Base-by-base conservation (phyloP, 169 alveolate species). In the Plasmodium gaboni region DNA sequence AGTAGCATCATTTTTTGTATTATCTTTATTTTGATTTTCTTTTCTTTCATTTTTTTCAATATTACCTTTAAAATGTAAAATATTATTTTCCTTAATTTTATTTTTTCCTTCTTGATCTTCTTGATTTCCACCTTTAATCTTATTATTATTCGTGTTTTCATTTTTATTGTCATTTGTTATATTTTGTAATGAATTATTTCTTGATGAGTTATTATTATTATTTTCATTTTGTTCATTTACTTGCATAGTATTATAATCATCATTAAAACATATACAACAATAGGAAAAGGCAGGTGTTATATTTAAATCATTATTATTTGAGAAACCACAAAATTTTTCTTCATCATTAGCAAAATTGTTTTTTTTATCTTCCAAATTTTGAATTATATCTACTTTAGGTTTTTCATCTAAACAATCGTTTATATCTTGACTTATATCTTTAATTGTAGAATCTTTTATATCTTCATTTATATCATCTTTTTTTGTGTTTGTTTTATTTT, bases 311-410 rank as follows among this genome's bases (percentile, higher is more conserved):
- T 72, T 63, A 22, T 55, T 83, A 5, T 83, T 83, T 13, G 91
- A 83, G 6, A 83, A 69, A 4, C 91, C 91, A 26, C 91, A 83
- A 8, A 83, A 83, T 7, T 83, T 83, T 7, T 83, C 91, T 53
- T 69, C 73, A 57, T 83, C 71, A 67, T 83, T 83, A 42, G 44
- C 24, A 50, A 67, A 67, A 42, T 17, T 2, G 7, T 63, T 8
- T 2, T 24, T 38, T 42, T 67, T 70, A 24, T 50, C 76, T 65
- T 78, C 63, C 46, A 38, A 38, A 44, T 38, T 38, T 38, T 38
- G 10, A 38, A 38, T 38, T 38, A 38, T 5, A 38, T 38, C 46
- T 38, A 0, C 46, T 9, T 38, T 38, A 38, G 46, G 46, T 0
- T 38, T 38, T 55, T 15, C 28, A 28, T 67, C 42, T 9, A 28